Evolutionary conservation across 1,139 yeast genomes (phyloP).

Genomic region (Diutina mesorugosa): DNA sequence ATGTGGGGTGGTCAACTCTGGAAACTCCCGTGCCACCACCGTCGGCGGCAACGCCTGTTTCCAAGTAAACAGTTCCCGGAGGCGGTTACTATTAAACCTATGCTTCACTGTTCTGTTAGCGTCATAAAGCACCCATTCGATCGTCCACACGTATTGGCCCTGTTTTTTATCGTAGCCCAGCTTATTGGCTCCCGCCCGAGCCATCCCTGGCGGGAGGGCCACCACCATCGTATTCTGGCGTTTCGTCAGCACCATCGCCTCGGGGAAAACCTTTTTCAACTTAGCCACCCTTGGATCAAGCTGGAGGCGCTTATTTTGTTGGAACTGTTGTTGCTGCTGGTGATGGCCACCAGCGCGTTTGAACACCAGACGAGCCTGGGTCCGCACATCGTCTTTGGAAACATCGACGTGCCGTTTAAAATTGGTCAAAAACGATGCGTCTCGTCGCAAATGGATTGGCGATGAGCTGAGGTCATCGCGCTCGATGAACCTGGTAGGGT

Average conservation of each 20-base stretch:
- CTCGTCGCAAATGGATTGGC: not conserved
- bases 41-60: not conserved
- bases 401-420: not conserved
- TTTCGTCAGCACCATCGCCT: not conserved
- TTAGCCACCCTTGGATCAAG: not conserved
- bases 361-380: not conserved
- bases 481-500: not conserved
- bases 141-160: not conserved
- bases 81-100: not conserved
- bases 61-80: not conserved
- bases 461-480: not conserved
- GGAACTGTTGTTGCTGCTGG: not conserved
- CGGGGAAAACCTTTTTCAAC: not conserved
- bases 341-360: not conserved
- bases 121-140: not conserved
- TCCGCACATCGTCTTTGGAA: not conserved
- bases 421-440: not conserved
- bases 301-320: not conserved
- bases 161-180: not conserved
- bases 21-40: not conserved
- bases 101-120: not conserved
- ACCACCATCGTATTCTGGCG: slow-evolving; percentile 1
- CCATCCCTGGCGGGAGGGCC: not conserved
- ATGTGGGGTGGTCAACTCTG: not conserved
- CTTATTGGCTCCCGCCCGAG: not conserved